Evolutionary conservation across 202 grass and related monocot genomes (phyloP).

Genomic region (Zizania palustris): DNA sequence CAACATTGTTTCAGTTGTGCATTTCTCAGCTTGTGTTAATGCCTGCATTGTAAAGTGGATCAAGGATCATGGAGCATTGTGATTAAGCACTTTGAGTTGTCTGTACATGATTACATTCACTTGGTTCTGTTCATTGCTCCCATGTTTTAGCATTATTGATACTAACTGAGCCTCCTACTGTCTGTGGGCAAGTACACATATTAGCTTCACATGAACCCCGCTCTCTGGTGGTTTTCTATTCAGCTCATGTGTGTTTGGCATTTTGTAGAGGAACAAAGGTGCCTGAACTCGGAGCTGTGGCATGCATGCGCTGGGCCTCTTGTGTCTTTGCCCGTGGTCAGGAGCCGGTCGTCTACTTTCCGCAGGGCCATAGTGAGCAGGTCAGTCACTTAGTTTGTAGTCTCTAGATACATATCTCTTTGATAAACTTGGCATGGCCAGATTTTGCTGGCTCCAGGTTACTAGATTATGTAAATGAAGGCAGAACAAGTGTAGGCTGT

Average conservation of each 20-base stretch:
- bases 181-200: conserved; percentile 53
- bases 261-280: conserved; percentile 90
- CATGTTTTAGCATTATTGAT: conserved; percentile 45
- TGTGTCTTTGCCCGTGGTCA: conserved; percentile 82
- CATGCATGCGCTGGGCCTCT: conserved; percentile 99
- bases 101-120: conserved; percentile 10
- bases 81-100: conserved; percentile 10
- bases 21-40: background rate
- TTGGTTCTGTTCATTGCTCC: conserved; percentile 19
- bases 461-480: conserved; percentile 15
- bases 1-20: conserved; percentile 7
- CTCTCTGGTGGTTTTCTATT: conserved; percentile 46
- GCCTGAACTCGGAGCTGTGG: conserved; percentile 97
- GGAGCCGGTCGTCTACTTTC: conserved; percentile 96
- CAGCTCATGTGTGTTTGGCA: conserved; percentile 54
- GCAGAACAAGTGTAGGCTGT: conserved; percentile 14
- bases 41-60: background rate
- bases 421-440: conserved; percentile 21
- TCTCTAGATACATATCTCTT: conserved; percentile 20
- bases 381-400: conserved; percentile 45
- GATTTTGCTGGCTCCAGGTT: conserved; percentile 36
- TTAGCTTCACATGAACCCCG: conserved; percentile 45
- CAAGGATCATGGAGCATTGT: background rate
- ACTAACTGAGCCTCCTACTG: conserved; percentile 37
- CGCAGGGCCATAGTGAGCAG: conserved; percentile 98